These are phyloP conservation scores for Dittrichia graveolens DNA, from an alignment of 129 eudicot genomes.

Conservation along the genomic window DNA sequence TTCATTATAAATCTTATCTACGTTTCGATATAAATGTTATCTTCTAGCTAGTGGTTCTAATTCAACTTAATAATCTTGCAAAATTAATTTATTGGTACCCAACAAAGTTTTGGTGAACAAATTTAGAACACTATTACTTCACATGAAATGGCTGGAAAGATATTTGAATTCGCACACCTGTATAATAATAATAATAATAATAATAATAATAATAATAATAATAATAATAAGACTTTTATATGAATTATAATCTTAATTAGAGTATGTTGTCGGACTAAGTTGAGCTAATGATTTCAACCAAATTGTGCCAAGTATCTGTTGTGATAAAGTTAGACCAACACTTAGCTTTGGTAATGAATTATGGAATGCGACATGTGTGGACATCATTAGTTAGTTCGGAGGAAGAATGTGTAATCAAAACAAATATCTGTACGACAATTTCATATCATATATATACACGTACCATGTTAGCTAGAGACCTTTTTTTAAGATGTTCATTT, in stretches of 20 bases:
- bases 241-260: neutral
- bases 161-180: neutral
- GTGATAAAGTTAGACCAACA: constrained; percentile 16
- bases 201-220: too few relatives aligned
- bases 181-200: constrained; percentile 3
- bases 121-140: neutral
- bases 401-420: neutral
- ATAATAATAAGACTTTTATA: too few relatives aligned
- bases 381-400: neutral
- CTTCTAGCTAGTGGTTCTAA: constrained; percentile 6
- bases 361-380: constrained; percentile 17
- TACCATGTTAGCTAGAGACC: too few relatives aligned
- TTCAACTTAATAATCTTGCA: constrained; percentile 11
- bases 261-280: constrained; percentile 23
- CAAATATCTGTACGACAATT: neutral
- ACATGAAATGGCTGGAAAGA: constrained; percentile 14
- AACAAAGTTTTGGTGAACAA: neutral
- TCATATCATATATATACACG: neutral
- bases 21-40: too few relatives aligned
- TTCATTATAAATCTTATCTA: too few relatives aligned
- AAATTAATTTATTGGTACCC: constrained; percentile 2
- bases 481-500: too few relatives aligned
- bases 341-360: neutral
- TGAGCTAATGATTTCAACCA: constrained; percentile 2
- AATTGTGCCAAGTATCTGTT: constrained; percentile 20